Evolutionary conservation across 257 asterid species (phyloP), one percentile per base, ranked within the genome.

Genomic region (Catharanthus roseus): DNA sequence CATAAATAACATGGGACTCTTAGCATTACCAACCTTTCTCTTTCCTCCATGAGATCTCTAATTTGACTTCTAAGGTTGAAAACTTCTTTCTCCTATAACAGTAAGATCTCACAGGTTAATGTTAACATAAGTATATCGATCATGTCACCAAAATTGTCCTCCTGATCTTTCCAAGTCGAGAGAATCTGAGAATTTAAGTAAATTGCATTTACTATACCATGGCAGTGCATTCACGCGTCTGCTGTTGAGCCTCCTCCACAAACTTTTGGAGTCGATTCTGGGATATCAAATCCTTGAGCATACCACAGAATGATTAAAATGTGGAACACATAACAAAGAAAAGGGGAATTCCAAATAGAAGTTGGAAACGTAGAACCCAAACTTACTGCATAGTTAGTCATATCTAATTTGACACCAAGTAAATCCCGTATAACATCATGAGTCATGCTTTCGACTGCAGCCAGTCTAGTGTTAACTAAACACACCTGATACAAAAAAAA

Each of bases 341-440:
- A 80, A 47, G 33, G 51, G 33, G 33, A 67, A 26, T 34, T 36
- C 61, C 54, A 55, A 62, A 18, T 57, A 68, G 69, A 51, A 56
- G 19, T 58, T 24, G 36, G 31, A n/a, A 66, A 63, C 62, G 58
- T 45, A 26, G 70, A 56, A 5, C 29, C 45, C 51, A 71, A 65
- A 80, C 96, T 89, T 79, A 91, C 97, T 50, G 89, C 91, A 65
- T 85, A 88, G 86, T 83, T 92, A 16, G 95, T 85, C 75, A 89
- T 86, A 80, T 92, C 97, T 82, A 92, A 74, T 80, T 89, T 89
- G 77, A 92, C 96, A 68, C 97, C 88, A 66, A 92, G 96, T 84
- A 92, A 86, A 82, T 92, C 97, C 73, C 96, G 90, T 72, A 92
- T 92, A 74, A 89, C 96, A 81, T 92, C 97, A 72, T 92, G 97